Base-by-base conservation (phyloP, 2,329 filamentous ascomycete genomes). In the Colletotrichum ledebouriae region DNA sequence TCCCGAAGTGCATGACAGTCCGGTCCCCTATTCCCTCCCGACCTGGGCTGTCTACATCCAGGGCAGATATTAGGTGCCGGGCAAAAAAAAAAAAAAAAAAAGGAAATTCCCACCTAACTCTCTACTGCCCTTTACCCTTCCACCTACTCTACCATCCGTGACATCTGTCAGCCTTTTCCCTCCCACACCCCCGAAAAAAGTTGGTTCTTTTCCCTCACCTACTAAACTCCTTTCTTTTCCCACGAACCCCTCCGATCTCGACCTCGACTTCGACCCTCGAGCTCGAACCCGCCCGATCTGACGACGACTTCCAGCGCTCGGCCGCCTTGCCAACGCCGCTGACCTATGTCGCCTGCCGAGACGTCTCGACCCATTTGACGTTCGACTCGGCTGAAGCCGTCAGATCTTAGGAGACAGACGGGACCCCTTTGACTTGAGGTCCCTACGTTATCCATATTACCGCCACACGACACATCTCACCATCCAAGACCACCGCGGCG, bases 141-240 rank as follows among this genome's bases (percentile, higher is more conserved):
- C 39, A n/a, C 25, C 34, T 39, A 52, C 25, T 52, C 47, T 52
- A 47, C 13, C 60, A 59, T 64, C 44, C 34, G 65, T 65, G 60
- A 68, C 65, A 68, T 68, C 65, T 68, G 65, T 68, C 65, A 68
- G 65, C 65, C 49, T 67, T 67, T 39, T 47, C 53, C 39, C 53
- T 64, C 39, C 55, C 60, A 59, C 60, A 42, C 60, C 46, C 60
- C 64, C 65, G 22, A 37, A 12, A 33, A 64, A 65, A 68, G 61
- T 59, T 68, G 60, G 47, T 41, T 59, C 55, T 22, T n/a, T 59
- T 52, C 29, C 44, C 39, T 53, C 47, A 37, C 59, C 64, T 37
- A 60, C 56, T 34, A 25, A 22, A 49, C 50, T 29, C 49, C 25
- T 34, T 64, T 37, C 52, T 53, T 59, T 67, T 56, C 44, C 65